A percentile compares a stretch with the other conserved stretches of the same genome.
These are phyloP conservation scores for Cornus florida DNA, from an alignment of 148 eudicot genomes.

Conservation along the genomic window DNA sequence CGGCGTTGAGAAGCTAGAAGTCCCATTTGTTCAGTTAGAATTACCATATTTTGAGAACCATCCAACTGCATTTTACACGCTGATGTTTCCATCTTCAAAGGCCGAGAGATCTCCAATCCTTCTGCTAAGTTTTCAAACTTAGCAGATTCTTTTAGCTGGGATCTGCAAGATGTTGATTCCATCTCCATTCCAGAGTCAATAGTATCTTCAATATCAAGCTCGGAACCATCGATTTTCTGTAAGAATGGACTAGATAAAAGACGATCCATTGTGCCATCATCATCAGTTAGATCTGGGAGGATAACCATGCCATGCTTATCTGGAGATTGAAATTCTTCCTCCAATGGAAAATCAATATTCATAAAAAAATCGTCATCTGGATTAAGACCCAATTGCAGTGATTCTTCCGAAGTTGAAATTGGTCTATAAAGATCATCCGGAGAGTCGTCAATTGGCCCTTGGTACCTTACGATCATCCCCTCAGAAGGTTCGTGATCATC, in stretches of 20 bases:
- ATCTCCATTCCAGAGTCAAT: conserved; percentile 23
- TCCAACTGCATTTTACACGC: conserved; percentile 10
- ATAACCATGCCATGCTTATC: conserved; percentile 35
- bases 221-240: conserved; percentile 23
- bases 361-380: conserved; percentile 54
- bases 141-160: conserved; percentile 9
- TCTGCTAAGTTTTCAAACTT: conserved; percentile 1
- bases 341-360: conserved; percentile 44
- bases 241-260: conserved; percentile 54
- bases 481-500: conserved; percentile 46
- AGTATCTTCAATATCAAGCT: conserved; percentile 17
- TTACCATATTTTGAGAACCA: conserved; percentile 27
- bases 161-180: conserved; percentile 13
- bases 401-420: conserved; percentile 25
- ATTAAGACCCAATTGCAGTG: conserved; percentile 38
- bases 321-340: conserved; percentile 35
- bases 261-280: conserved; percentile 50
- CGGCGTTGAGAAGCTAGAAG: conserved; percentile 31
- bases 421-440: conserved; percentile 22
- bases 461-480: conserved; percentile 60
- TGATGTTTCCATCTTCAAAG: conserved; percentile 4
- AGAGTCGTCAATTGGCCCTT: conserved; percentile 37
- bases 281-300: conserved; percentile 38
- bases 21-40: conserved; percentile 43
- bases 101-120: neutral